phyloP scores from a whole-genome alignment of 139 green algal genomes.

The Volvox reticuliferus region DNA sequence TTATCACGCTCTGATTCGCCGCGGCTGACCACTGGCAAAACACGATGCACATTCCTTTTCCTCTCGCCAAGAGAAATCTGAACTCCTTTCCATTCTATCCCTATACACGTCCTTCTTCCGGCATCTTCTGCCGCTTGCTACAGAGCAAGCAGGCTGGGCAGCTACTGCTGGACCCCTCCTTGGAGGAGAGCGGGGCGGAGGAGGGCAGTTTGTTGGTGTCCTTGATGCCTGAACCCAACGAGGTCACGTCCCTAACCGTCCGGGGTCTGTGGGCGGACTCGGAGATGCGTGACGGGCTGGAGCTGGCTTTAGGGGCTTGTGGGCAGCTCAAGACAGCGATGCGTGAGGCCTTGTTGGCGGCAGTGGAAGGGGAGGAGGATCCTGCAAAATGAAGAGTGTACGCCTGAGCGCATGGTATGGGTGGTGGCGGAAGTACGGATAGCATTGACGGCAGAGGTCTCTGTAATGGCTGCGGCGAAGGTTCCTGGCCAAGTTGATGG shows the following conservation, averaged over 20 bases:
- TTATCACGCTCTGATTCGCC: too few species aligned
- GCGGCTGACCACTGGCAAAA: too few species aligned
- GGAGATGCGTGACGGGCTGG: conserved; percentile 62
- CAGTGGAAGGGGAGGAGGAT: not conserved
- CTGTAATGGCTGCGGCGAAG: too few species aligned
- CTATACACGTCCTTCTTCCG: too few species aligned
- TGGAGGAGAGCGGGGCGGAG: conserved; percentile 62
- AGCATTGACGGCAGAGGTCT: not conserved
- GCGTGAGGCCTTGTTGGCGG: conserved; percentile 49
- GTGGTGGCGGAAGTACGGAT: not conserved
- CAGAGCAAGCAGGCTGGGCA: conserved; percentile 50
- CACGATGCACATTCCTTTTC: too few species aligned
- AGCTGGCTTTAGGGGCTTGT: conserved; percentile 81
- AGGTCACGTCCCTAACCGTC: conserved; percentile 72
- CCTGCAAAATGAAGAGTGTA: not conserved
- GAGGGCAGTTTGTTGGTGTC: conserved; percentile 71
- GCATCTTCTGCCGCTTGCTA: too few species aligned
- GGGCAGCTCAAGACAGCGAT: conserved; percentile 69
- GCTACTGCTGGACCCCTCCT: conserved; percentile 77
- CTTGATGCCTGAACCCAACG: conserved; percentile 63
- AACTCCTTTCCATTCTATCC: too few species aligned
- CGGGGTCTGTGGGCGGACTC: conserved; percentile 63
- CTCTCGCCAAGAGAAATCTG: too few species aligned
- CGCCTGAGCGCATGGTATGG: not conserved
- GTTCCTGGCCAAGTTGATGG: too few species aligned